Percentiles rank a stretch among this genome's conserved stretches.
These are phyloP conservation scores for Boletus tomentosulus DNA, from an alignment of 768 basidiomycete genomes.

Conservation along the genomic window DNA sequence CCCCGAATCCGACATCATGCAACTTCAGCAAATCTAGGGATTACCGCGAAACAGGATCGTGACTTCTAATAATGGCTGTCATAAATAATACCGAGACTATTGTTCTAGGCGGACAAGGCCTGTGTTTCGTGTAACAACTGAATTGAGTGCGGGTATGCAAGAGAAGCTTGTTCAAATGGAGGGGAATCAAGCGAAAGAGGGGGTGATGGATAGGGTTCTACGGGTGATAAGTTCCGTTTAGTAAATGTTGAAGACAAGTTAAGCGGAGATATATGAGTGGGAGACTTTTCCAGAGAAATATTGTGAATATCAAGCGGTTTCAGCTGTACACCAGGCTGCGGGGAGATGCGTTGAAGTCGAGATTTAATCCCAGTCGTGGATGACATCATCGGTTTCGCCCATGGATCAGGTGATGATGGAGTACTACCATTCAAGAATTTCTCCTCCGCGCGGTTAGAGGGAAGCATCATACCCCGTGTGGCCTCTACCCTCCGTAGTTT, in stretches of 20 bases:
- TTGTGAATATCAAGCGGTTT: constrained; percentile 2
- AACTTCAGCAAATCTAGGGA: not conserved
- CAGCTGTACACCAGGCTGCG: constrained; percentile 1
- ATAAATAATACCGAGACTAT: constrained; percentile 20
- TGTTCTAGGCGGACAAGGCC: constrained; percentile 14
- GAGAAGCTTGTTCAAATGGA: constrained; percentile 5
- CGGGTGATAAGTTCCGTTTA: constrained; percentile 27
- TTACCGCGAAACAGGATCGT: not conserved
- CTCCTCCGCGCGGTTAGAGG: constrained; percentile 60
- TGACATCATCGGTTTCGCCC: constrained; percentile 6
- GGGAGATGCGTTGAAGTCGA: constrained; percentile 10
- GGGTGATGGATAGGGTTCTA: constrained; percentile 49
- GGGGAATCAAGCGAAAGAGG: constrained; percentile 35
- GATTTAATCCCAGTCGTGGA: constrained; percentile 27
- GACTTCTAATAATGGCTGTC: constrained; percentile 1
- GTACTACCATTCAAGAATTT: constrained; percentile 43
- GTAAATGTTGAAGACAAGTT: constrained; percentile 17
- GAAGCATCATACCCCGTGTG: constrained; percentile 62
- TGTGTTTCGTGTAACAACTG: constrained; percentile 13
- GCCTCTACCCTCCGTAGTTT: constrained; percentile 77
- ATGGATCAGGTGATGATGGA: constrained; percentile 15
- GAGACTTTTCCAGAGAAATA: constrained; percentile 16
- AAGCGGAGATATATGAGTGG: constrained; percentile 15
- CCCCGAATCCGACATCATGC: not conserved
- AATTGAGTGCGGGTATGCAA: constrained; percentile 10